These are phyloP conservation scores for Lyophyllum semitale DNA, from an alignment of 768 basidiomycete genomes.

Conservation along the genomic window DNA sequence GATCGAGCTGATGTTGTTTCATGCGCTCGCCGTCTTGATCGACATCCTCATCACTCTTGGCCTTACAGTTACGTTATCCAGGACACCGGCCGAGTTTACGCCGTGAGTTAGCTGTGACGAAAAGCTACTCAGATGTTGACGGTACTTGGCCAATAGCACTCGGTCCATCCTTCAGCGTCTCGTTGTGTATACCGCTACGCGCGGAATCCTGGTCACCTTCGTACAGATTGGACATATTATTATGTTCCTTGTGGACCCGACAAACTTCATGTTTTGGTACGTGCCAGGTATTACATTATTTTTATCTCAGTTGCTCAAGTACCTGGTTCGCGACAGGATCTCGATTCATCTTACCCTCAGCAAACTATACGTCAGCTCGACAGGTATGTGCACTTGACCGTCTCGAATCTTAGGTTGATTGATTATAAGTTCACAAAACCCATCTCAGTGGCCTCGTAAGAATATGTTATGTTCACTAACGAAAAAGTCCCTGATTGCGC, in stretches of 20 bases:
- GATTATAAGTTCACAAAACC: no score
- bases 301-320: not conserved
- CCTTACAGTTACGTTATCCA: not conserved
- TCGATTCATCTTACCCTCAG: conserved; percentile 6
- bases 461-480: not conserved
- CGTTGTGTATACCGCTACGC: conserved; percentile 6
- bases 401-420: not conserved
- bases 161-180: conserved; percentile 10
- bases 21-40: not conserved
- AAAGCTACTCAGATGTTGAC: no score
- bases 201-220: conserved; percentile 7
- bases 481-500: not conserved
- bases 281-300: not conserved
- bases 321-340: conserved; percentile 1
- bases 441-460: not conserved
- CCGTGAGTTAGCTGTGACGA: not conserved
- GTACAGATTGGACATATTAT: conserved; percentile 12
- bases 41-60: conserved; percentile 10
- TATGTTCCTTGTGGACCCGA: conserved; percentile 7
- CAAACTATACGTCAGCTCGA: conserved; percentile 12
- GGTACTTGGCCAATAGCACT: not conserved
- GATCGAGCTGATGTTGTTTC: conserved; percentile 2
- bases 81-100: not conserved
- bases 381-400: conserved; percentile 6
- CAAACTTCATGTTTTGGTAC: conserved; percentile 6